Evolutionary conservation across 177 flowering plant species (phyloP).

Genomic region (Vitis hybrid): DNA sequence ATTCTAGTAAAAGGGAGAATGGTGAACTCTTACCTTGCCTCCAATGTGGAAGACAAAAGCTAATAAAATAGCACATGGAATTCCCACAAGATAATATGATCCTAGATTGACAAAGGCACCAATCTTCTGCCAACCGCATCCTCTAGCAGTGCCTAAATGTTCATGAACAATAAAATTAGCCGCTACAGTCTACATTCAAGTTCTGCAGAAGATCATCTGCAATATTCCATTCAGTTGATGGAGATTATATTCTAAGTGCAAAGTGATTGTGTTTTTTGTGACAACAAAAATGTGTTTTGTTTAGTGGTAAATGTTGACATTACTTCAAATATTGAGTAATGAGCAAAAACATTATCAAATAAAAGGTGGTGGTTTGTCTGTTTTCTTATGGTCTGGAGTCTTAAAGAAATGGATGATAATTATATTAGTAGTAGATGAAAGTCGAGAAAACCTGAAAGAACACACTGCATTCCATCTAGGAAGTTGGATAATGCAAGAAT

Average conservation of each 20-base stretch:
- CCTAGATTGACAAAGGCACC: slow-evolving; percentile 61
- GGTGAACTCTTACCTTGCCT: slow-evolving; percentile 40
- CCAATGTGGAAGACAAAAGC: slow-evolving; percentile 50
- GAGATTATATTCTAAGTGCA: too few species aligned
- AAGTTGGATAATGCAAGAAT: slow-evolving; percentile 48
- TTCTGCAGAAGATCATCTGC: too few species aligned
- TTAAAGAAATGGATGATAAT: neutral
- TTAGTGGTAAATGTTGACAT: too few species aligned
- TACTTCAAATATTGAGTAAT: too few species aligned
- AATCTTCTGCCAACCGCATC: slow-evolving; percentile 70
- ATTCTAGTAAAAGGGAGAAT: neutral
- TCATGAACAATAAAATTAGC: neutral
- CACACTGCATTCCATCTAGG: slow-evolving; percentile 57
- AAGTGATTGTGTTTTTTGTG: too few species aligned
- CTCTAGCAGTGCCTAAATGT: slow-evolving; percentile 50
- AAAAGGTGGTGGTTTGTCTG: too few species aligned
- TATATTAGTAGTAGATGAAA: neutral
- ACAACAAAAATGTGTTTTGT: too few species aligned
- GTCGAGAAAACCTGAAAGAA: slow-evolving; percentile 52
- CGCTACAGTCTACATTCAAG: too few species aligned
- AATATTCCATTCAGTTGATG: too few species aligned
- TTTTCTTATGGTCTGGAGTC: too few species aligned
- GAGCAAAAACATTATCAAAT: too few species aligned
- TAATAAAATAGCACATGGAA: slow-evolving; percentile 45
- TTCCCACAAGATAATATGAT: slow-evolving; percentile 57